Base-by-base conservation (phyloP, 2,329 filamentous ascomycete species). In the Fusarium equiseti region DNA sequence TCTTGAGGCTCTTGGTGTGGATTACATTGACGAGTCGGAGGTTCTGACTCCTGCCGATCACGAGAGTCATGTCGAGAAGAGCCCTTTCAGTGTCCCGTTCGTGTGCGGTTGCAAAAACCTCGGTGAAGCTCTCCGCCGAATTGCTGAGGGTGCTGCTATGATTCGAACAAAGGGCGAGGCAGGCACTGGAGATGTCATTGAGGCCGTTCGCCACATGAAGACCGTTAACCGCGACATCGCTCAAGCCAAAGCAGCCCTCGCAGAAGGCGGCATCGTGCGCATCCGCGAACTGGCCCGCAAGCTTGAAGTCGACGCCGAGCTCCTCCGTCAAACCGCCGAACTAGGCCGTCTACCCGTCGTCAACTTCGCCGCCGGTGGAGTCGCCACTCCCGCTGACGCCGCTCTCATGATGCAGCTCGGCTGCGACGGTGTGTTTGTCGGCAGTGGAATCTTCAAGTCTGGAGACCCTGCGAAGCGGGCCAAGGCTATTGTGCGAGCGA, bases 151-250 rank as follows among this genome's bases (percentile, higher is more conserved):
- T 70, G 96, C 96, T 12, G 95, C 95, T 77, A 98, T 99, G 95
- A 98, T 99, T 83, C 91, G 96, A 76, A 99, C 96, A 72, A 99
- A 98, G 87, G 96, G 96, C 72, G 96, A 99, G 84, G 96, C 96
- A 40, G 96, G 96, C 69, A 98, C 96, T 1, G 96, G 96, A 69
- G 96, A 99, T 80, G 94, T 99, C 55, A 92, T 98, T 76, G 95
- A 98, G 85, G 96, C 96, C 22, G 95, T 98, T 51, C 91, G 92
- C 78, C 96, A 99, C 87, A 97, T 98, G 89, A 92, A 96, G 78
- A 94, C 92, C 13, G 92, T 98, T 71, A 96, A 91, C 79, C 83
- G 85, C 24, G 91, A 98, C 77, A 97, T 98, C 75, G 89, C 90
- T 6, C 86, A 88, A 68, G 95, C 95, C 13, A 92, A 94, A 79